A percentile compares a stretch with the other conserved stretches of the same genome.
phyloP scores from a whole-genome alignment of 257 asterid species.

The Hygrophila difformis region DNA sequence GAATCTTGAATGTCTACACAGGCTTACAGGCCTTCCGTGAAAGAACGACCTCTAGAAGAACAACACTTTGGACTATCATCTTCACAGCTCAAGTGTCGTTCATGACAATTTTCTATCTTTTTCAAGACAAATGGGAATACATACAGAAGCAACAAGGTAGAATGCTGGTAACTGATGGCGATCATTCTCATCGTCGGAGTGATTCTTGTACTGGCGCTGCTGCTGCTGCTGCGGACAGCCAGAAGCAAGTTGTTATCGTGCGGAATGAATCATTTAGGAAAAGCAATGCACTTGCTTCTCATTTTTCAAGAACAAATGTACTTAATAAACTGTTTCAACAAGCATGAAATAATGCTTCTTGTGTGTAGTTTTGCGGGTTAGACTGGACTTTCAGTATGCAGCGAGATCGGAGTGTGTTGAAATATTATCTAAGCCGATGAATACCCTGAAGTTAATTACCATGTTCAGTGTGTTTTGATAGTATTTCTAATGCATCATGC shows the following conservation, averaged over 20 bases:
- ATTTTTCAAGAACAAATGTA: conserved; percentile 58
- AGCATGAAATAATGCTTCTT: conserved; percentile 39
- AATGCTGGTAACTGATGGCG: neutral
- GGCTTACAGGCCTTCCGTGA: conserved; percentile 59
- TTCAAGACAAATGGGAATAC: conserved; percentile 88
- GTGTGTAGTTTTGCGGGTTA: too few species aligned
- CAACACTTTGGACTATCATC: conserved; percentile 44
- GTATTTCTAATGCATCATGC: too few species aligned
- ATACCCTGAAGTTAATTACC: too few species aligned
- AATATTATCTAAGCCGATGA: too few species aligned
- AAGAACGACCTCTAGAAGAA: conserved; percentile 48
- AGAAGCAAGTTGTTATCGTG: conserved; percentile 10
- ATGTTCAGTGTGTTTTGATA: too few species aligned
- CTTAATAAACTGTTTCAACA: conserved; percentile 64
- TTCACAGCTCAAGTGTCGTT: conserved; percentile 69
- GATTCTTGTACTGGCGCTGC: neutral
- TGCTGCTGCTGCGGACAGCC: too few species aligned
- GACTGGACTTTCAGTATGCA: too few species aligned
- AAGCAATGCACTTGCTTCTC: conserved; percentile 72
- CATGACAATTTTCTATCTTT: conserved; percentile 62
- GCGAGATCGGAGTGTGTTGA: too few species aligned
- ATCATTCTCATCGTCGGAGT: too few species aligned
- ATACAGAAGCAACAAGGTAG: conserved; percentile 54
- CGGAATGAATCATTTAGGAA: conserved; percentile 36
- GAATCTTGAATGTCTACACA: conserved; percentile 54